Conservation (phyloP, 306 rosid genomes). For the Nissolia schottii region DNA sequence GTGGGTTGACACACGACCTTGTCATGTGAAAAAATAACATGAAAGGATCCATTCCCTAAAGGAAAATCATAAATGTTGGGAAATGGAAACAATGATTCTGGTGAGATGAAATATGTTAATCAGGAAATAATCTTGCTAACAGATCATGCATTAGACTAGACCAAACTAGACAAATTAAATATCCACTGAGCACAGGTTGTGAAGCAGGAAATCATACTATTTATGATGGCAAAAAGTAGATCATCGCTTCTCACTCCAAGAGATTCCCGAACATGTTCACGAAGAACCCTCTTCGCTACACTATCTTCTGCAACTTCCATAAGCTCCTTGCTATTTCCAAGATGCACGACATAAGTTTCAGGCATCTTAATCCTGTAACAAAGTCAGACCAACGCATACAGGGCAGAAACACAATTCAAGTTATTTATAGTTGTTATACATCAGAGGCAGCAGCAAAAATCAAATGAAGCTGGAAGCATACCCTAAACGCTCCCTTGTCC, state of each 20-base stretch:
- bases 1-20: too few relatives aligned
- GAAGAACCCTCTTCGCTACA: conserved; percentile 83
- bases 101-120: not conserved
- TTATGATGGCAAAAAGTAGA: conserved; percentile 88
- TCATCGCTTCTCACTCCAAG: conserved; percentile 92
- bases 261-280: conserved; percentile 85
- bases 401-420: not conserved
- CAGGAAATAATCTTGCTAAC: not conserved
- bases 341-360: conserved; percentile 84
- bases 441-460: not conserved
- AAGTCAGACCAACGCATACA: not conserved
- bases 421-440: not conserved
- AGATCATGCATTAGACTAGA: not conserved
- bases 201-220: conserved; percentile 54
- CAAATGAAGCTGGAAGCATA: conserved; percentile 21
- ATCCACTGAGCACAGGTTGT: not conserved
- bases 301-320: conserved; percentile 91
- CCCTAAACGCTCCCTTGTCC: conserved; percentile 82
- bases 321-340: conserved; percentile 97
- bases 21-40: too few relatives aligned
- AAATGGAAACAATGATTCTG: not conserved
- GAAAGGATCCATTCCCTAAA: too few relatives aligned
- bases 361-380: conserved; percentile 80
- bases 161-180: conserved; percentile 4
- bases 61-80: not conserved